Conservation (phyloP, 768 basidiomycete genomes). For the Boletus pseudo-olivaceus region DNA sequence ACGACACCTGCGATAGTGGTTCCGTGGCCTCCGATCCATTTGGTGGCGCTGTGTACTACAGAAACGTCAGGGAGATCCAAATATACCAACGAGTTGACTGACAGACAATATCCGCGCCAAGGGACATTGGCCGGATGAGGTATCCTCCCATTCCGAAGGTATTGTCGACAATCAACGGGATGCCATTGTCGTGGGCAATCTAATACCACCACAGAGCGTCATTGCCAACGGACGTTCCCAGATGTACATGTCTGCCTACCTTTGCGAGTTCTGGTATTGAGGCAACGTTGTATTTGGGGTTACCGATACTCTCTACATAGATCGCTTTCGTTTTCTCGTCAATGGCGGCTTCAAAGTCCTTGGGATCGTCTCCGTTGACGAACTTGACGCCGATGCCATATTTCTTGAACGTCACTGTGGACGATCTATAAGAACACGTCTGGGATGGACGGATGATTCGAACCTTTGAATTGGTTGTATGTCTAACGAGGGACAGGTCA, state of each 20-base stretch:
- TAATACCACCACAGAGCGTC: slow-evolving; percentile 12
- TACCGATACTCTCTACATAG: slow-evolving; percentile 59
- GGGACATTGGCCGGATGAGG: slow-evolving; percentile 49
- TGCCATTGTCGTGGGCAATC: slow-evolving; percentile 57
- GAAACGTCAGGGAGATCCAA: not conserved
- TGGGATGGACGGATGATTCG: not conserved
- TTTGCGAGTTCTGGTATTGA: slow-evolving; percentile 57
- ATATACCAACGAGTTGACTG: slow-evolving; percentile 3
- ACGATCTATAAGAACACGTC: not conserved
- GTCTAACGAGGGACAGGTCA: slow-evolving; percentile 35
- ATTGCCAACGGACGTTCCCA: not conserved
- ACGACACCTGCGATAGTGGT: slow-evolving; percentile 64
- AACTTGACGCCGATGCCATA: slow-evolving; percentile 55
- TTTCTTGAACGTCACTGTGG: slow-evolving; percentile 50
- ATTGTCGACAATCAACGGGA: slow-evolving; percentile 66
- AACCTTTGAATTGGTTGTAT: slow-evolving; percentile 64
- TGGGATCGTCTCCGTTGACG: slow-evolving; percentile 44
- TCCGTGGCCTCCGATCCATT: slow-evolving; percentile 70
- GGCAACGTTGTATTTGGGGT: slow-evolving; percentile 56
- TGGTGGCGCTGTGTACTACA: slow-evolving; percentile 54
- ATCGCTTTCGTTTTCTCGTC: slow-evolving; percentile 59
- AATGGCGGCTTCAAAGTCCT: slow-evolving; percentile 48
- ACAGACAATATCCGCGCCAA: slow-evolving; percentile 56
- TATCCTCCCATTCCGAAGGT: slow-evolving; percentile 64
- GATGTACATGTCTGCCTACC: slow-evolving; percentile 21